Conservation (phyloP, 2,329 filamentous ascomycete genomes). For the Helminthosporium solani region DNA sequence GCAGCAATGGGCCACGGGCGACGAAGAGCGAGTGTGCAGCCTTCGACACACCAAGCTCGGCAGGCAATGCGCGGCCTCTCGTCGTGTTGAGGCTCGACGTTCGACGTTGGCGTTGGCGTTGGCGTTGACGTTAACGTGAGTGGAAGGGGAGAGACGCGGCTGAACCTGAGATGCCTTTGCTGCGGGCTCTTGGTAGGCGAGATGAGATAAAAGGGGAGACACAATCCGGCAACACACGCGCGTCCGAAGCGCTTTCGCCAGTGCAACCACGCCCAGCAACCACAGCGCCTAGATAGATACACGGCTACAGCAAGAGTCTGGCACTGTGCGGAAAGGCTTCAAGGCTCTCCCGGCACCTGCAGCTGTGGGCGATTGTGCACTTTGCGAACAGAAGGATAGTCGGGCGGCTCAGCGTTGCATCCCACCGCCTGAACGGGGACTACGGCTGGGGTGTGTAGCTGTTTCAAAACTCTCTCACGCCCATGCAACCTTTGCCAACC, state of each 20-base stretch:
- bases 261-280: neutral
- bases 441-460: slow-evolving; percentile 6
- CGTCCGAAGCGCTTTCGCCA: slow-evolving; percentile 1
- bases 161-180: neutral
- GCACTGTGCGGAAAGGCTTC: neutral
- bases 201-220: slow-evolving; percentile 2
- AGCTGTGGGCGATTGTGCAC: neutral
- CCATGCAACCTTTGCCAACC: slow-evolving; percentile 13
- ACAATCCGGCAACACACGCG: neutral
- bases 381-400: slow-evolving; percentile 4
- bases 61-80: slow-evolving; percentile 2
- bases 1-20: slow-evolving; percentile 5
- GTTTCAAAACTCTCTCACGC: slow-evolving; percentile 24
- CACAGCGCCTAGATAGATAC: neutral
- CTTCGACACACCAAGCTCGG: neutral
- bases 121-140: slow-evolving; percentile 22
- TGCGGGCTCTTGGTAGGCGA: slow-evolving; percentile 5
- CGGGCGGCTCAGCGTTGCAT: slow-evolving; percentile 3
- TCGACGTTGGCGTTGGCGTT: neutral
- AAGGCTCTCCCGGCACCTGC: neutral
- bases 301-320: no score
- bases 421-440: neutral
- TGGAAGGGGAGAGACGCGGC: slow-evolving; percentile 23
- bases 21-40: neutral
- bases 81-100: slow-evolving; percentile 8